phyloP scores from a whole-genome alignment of 441 rosid genomes.

The California macrophylla region DNA sequence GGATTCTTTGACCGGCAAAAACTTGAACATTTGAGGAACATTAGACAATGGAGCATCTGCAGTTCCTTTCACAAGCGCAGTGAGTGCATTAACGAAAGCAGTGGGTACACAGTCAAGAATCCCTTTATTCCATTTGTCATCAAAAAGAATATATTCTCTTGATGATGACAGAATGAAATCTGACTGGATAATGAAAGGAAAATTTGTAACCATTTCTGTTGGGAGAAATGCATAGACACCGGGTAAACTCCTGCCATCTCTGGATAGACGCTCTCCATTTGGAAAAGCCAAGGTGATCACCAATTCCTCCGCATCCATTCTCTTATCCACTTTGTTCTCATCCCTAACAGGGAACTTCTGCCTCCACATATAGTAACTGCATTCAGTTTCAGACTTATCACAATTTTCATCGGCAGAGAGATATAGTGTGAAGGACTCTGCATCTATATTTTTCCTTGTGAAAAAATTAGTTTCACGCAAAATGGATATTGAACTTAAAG shows the following conservation, averaged over 20 bases:
- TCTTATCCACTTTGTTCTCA: slow-evolving; percentile 47
- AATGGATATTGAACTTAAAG: slow-evolving; percentile 43
- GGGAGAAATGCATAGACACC: slow-evolving; percentile 77
- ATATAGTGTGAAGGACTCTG: slow-evolving; percentile 49
- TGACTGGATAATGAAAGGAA: slow-evolving; percentile 60
- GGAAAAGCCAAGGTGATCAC: slow-evolving; percentile 71
- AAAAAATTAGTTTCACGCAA: slow-evolving; percentile 43
- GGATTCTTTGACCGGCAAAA: slow-evolving; percentile 45
- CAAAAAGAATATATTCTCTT: slow-evolving; percentile 47
- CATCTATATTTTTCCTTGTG: slow-evolving; percentile 55
- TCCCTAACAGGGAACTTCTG: slow-evolving; percentile 52
- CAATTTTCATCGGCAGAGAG: slow-evolving; percentile 36
- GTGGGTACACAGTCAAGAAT: slow-evolving; percentile 47
- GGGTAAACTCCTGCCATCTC: slow-evolving; percentile 34
- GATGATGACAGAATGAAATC: slow-evolving; percentile 65
- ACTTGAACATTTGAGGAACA: slow-evolving; percentile 40
- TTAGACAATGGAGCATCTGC: slow-evolving; percentile 41
- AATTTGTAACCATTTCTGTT: slow-evolving; percentile 62
- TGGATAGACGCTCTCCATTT: slow-evolving; percentile 37
- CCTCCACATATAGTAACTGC: slow-evolving; percentile 61
- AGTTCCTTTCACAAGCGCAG: slow-evolving; percentile 39
- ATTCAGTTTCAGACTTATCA: slow-evolving; percentile 19
- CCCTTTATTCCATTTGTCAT: slow-evolving; percentile 65
- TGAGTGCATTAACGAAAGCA: slow-evolving; percentile 54
- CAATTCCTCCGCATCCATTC: slow-evolving; percentile 59